Conservation (phyloP, 768 basidiomycete genomes). For the Rhizopogon salebrosus region DNA sequence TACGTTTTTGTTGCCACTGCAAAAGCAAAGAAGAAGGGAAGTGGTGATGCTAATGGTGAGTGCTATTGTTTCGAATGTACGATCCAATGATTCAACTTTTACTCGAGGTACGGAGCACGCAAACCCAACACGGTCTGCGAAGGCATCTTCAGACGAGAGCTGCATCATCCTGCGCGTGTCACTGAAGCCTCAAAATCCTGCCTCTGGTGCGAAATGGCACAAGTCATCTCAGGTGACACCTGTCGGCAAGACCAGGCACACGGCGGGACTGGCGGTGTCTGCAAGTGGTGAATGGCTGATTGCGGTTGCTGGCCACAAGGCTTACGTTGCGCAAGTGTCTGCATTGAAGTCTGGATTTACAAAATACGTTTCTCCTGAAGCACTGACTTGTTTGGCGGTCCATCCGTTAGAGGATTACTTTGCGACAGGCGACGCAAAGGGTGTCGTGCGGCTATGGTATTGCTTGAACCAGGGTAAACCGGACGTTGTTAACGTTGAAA, state of each 20-base stretch:
- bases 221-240: slow-evolving; percentile 45
- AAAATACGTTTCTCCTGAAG: slow-evolving; percentile 79
- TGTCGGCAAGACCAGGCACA: slow-evolving; percentile 64
- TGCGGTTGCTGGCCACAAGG: slow-evolving; percentile 67
- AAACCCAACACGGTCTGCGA: background rate
- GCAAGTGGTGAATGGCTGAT: slow-evolving; percentile 76
- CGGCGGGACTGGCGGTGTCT: slow-evolving; percentile 66
- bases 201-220: slow-evolving; percentile 34
- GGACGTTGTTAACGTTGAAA: slow-evolving; percentile 60
- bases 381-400: slow-evolving; percentile 77
- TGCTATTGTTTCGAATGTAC: background rate
- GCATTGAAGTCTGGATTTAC: slow-evolving; percentile 63
- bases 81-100: background rate
- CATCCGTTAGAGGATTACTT: slow-evolving; percentile 92
- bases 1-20: slow-evolving; percentile 64
- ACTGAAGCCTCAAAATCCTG: slow-evolving; percentile 36
- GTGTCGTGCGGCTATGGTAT: slow-evolving; percentile 88
- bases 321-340: slow-evolving; percentile 63
- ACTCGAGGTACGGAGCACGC: background rate
- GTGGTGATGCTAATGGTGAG: background rate
- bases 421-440: slow-evolving; percentile 87
- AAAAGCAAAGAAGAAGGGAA: slow-evolving; percentile 39
- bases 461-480: slow-evolving; percentile 64
- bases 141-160: slow-evolving; percentile 34
- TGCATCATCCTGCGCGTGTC: slow-evolving; percentile 57